Evolutionary conservation across 345 rosid species (phyloP).

Genomic region (Passiflora organensis): DNA sequence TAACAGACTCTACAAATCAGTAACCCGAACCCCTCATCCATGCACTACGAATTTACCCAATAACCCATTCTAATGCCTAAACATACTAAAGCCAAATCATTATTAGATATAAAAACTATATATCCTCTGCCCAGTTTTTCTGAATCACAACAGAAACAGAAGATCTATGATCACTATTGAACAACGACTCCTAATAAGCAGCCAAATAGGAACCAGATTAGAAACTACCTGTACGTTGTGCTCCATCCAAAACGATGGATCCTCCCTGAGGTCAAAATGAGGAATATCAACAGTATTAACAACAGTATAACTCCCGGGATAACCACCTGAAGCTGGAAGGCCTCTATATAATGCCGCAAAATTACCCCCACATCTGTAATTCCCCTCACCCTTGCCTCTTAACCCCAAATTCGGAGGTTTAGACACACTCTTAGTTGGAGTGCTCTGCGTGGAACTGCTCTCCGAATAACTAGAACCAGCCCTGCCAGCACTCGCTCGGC

Average conservation of each 20-base stretch:
- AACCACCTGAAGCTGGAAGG: constrained; percentile 46
- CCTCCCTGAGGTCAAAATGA: constrained; percentile 86
- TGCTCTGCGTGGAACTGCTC: constrained; percentile 68
- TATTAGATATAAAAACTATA: neutral
- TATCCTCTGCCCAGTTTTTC: neutral
- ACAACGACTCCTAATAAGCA: no score
- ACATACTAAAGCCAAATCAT: neutral
- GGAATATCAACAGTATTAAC: constrained; percentile 82
- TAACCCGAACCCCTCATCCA: neutral
- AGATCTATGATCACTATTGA: no score
- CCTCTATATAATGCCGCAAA: constrained; percentile 78
- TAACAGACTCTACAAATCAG: no score
- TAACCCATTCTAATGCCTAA: no score
- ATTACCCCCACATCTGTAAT: constrained; percentile 43
- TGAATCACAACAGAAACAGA: neutral
- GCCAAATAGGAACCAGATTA: neutral
- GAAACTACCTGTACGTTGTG: constrained; percentile 81
- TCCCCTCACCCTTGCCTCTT: constrained; percentile 53
- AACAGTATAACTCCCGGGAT: constrained; percentile 29
- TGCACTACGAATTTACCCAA: no score
- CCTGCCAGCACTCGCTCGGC: constrained; percentile 34
- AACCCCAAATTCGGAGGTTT: constrained; percentile 62
- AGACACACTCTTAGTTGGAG: constrained; percentile 84
- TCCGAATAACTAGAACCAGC: constrained; percentile 43
- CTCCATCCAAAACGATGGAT: constrained; percentile 98